These are phyloP conservation scores for Rubia tinctorum DNA, from an alignment of 305 asterid genomes.

Conservation along the genomic window DNA sequence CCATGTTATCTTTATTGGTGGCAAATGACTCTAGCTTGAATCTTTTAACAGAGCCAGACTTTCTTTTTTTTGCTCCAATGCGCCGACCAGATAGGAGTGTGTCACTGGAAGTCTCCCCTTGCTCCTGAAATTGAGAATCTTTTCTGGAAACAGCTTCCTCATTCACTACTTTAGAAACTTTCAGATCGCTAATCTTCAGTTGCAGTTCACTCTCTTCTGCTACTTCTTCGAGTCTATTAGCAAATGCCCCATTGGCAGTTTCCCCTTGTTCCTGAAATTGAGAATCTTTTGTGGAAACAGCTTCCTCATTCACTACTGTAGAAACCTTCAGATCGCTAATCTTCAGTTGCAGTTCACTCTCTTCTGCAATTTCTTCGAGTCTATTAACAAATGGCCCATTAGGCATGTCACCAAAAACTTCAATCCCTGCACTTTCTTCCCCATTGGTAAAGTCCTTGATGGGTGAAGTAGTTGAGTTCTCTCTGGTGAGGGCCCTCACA, in stretches of 20 bases:
- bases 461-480: slow-evolving; percentile 39
- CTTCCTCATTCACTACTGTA: slow-evolving; percentile 12
- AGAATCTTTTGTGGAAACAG: background rate
- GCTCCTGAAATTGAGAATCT: slow-evolving; percentile 17
- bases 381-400: slow-evolving; percentile 18
- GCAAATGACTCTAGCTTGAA: slow-evolving; percentile 54
- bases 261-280: slow-evolving; percentile 21
- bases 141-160: background rate
- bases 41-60: slow-evolving; percentile 82
- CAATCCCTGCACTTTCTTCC: too few relatives aligned
- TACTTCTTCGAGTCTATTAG: slow-evolving; percentile 29
- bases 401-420: too few relatives aligned
- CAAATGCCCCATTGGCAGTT: slow-evolving; percentile 18
- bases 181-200: slow-evolving; percentile 57
- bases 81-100: too few relatives aligned
- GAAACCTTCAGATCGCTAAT: slow-evolving; percentile 57
- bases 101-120: slow-evolving; percentile 20
- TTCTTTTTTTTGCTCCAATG: slow-evolving; percentile 81
- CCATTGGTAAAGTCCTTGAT: slow-evolving; percentile 30
- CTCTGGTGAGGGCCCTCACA: slow-evolving; percentile 36
- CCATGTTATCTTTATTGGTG: slow-evolving; percentile 23
- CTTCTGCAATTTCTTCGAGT: slow-evolving; percentile 35
- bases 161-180: slow-evolving; percentile 28
- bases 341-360: slow-evolving; percentile 46
- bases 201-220: slow-evolving; percentile 43